phyloP scores from a whole-genome alignment of 331 rosid species.

The Arachis monticola region DNA sequence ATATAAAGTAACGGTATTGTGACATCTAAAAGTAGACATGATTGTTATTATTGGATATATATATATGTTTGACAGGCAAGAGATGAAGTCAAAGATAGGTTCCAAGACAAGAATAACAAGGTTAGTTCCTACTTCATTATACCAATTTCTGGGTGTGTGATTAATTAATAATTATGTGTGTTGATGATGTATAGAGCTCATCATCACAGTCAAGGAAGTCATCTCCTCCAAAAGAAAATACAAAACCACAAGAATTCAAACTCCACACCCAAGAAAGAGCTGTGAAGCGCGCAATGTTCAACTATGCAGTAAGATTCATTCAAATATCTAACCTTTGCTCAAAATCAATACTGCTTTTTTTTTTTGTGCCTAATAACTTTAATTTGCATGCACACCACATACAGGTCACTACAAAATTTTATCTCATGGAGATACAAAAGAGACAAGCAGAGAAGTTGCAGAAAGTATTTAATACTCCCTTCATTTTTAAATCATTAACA shows the following conservation, averaged over 20 bases:
- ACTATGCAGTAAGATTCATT: conserved; percentile 67
- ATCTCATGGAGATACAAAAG: conserved; percentile 66
- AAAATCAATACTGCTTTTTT: not conserved
- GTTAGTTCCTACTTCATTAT: not conserved
- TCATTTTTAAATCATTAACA: too few species aligned
- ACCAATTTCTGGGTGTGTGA: not conserved
- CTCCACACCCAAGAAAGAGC: conserved; percentile 95
- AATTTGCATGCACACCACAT: not conserved
- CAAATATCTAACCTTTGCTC: not conserved
- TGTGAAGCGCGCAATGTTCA: conserved; percentile 83
- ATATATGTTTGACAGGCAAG: conserved; percentile 54
- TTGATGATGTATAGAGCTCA: conserved; percentile 45
- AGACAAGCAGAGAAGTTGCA: conserved; percentile 66
- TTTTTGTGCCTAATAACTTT: conserved; percentile 25
- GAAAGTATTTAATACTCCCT: conserved; percentile 55
- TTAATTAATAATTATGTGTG: not conserved
- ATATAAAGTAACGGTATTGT: conserved; percentile 9
- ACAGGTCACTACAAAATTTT: conserved; percentile 80
- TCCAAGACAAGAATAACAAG: conserved; percentile 38
- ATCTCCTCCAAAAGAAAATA: conserved; percentile 63
- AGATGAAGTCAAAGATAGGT: conserved; percentile 57
- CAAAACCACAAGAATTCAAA: conserved; percentile 82
- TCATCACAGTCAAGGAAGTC: conserved; percentile 36
- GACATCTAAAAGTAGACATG: conserved; percentile 3
- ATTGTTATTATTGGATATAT: conserved; percentile 20